Conservation (phyloP, 1,139 yeast species). For the Saccharomyces hybrid region DNA sequence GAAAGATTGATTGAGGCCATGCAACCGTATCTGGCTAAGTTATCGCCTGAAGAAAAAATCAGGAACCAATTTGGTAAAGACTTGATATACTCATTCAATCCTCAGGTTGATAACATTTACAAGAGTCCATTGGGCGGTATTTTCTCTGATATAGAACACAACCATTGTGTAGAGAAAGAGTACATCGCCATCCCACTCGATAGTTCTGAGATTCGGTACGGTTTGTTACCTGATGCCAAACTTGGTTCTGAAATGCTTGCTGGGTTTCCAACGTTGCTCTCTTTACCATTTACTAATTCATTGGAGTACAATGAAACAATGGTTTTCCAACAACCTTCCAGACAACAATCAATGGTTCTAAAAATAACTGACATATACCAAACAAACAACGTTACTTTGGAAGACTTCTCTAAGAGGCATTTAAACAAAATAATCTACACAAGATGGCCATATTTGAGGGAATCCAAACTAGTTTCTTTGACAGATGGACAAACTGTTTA, state of each 20-base stretch:
- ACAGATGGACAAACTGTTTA: slow-evolving; percentile 47
- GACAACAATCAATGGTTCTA: slow-evolving; percentile 73
- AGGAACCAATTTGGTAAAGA: slow-evolving; percentile 73
- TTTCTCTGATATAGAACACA: slow-evolving; percentile 69
- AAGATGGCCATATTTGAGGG: slow-evolving; percentile 85
- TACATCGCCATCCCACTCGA: slow-evolving; percentile 47
- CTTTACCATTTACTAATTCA: slow-evolving; percentile 53
- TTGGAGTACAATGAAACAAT: slow-evolving; percentile 57
- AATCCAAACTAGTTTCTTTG: slow-evolving; percentile 63
- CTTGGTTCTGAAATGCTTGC: slow-evolving; percentile 67
- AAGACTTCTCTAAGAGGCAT: slow-evolving; percentile 51
- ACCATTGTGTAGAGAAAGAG: slow-evolving; percentile 60
- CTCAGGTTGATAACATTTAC: slow-evolving; percentile 63
- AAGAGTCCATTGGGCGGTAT: slow-evolving; percentile 74
- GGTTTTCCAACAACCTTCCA: slow-evolving; percentile 79
- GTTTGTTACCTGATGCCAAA: slow-evolving; percentile 60
- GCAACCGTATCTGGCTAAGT: slow-evolving; percentile 50
- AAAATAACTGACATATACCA: slow-evolving; percentile 49
- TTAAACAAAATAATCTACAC: slow-evolving; percentile 59
- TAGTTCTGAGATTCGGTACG: slow-evolving; percentile 43
- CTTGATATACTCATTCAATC: slow-evolving; percentile 61
- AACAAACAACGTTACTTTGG: slow-evolving; percentile 36
- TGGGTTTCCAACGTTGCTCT: slow-evolving; percentile 79
- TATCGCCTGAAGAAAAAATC: slow-evolving; percentile 59
- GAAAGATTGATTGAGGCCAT: slow-evolving; percentile 64